Conservation (phyloP, 1,139 yeast species). For the Geotrichum bryndzae region DNA sequence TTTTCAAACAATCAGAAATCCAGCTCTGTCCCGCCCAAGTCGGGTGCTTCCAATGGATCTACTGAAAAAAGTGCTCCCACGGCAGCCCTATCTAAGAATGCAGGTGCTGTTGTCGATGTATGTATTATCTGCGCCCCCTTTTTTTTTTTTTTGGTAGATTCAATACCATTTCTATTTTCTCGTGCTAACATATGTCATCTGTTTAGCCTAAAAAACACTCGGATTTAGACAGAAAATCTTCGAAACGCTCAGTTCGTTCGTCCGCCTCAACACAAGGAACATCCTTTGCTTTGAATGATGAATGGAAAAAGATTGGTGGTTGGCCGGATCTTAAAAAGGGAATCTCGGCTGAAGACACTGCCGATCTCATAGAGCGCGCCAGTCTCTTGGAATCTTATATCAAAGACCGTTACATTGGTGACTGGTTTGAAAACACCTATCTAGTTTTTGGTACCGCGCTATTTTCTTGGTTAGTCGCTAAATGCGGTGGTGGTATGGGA, state of each 20-base stretch:
- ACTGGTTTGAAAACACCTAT: conserved; percentile 92
- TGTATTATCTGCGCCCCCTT: not conserved
- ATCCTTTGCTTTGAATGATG: conserved; percentile 38
- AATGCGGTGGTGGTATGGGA: conserved; percentile 68
- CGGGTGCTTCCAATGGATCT: too few relatives aligned
- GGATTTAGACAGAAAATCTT: not conserved
- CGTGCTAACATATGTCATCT: not conserved
- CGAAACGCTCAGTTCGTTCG: not conserved
- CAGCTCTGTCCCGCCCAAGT: too few relatives aligned
- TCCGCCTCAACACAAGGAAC: not conserved
- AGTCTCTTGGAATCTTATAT: conserved; percentile 67
- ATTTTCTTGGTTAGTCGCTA: conserved; percentile 73
- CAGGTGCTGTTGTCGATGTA: too few relatives aligned
- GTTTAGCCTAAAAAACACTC: not conserved
- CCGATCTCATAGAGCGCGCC: conserved; percentile 56
- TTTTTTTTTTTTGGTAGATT: not conserved
- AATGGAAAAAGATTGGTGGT: conserved; percentile 92
- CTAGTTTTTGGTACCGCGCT: conserved; percentile 59
- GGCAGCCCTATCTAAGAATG: too few relatives aligned
- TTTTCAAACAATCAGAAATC: too few relatives aligned
- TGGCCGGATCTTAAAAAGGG: conserved; percentile 61
- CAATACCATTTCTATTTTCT: not conserved
- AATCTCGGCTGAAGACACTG: conserved; percentile 54
- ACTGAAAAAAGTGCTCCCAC: too few relatives aligned
- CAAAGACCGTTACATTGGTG: conserved; percentile 74